phyloP scores from a whole-genome alignment of 331 rosid species.

The Rosa hybrid region DNA sequence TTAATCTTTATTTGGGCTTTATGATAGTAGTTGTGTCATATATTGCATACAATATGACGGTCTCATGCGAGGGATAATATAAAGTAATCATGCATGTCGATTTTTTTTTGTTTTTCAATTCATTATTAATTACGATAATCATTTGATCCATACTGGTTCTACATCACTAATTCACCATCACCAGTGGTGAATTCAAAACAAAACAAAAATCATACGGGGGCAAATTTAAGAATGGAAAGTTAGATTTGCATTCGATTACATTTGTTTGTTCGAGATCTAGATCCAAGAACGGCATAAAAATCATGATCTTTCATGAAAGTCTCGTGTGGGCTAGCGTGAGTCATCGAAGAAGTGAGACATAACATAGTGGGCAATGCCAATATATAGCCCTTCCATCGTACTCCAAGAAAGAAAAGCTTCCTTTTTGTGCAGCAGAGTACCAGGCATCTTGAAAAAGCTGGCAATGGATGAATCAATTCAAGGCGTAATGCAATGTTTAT shows the following conservation, averaged over 20 bases:
- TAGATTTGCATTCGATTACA: not conserved
- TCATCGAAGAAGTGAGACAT: slow-evolving; percentile 16
- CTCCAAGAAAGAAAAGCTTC: slow-evolving; percentile 12
- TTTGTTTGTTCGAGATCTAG: not conserved
- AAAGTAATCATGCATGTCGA: no score
- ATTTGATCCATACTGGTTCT: no score
- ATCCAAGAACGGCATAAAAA: not conserved
- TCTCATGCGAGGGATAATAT: no score
- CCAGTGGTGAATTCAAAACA: no score
- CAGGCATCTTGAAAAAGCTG: not conserved
- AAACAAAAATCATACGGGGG: no score
- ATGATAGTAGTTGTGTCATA: no score
- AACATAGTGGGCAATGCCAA: slow-evolving; percentile 25
- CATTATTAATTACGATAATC: no score
- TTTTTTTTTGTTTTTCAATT: no score
- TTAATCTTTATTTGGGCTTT: no score
- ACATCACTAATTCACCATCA: no score
- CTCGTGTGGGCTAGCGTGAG: not conserved
- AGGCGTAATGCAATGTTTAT: not conserved
- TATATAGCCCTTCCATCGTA: not conserved
- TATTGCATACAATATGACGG: no score
- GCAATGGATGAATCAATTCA: not conserved
- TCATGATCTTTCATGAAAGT: not conserved
- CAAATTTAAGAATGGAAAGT: not conserved
- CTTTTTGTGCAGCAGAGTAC: not conserved